These are phyloP conservation scores for Pseudogymnoascus sp. DNA, from an alignment of 2,329 filamentous ascomycete species.

Conservation along the genomic window DNA sequence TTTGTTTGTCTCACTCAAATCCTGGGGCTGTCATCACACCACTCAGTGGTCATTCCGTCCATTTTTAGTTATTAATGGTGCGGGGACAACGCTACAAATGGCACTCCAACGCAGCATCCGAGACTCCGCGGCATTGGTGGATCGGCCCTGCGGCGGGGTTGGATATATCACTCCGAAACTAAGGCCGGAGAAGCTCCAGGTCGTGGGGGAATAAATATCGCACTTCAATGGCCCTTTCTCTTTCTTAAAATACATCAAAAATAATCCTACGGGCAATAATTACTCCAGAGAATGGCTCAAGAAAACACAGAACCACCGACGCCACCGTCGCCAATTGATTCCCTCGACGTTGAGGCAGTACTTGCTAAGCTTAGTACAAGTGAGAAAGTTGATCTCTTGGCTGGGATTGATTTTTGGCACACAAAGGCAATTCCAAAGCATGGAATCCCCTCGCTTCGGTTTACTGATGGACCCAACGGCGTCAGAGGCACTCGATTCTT, in stretches of 20 bases:
- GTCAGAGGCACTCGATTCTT: slow-evolving; percentile 25
- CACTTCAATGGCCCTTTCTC: not conserved
- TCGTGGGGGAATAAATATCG: not conserved
- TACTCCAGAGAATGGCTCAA: slow-evolving; percentile 4
- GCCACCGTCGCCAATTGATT: slow-evolving; percentile 10
- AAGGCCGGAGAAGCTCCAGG: slow-evolving; percentile 6
- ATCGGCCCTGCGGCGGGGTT: not conserved
- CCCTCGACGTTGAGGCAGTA: slow-evolving; percentile 39
- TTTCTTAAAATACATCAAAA: not conserved
- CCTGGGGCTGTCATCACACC: not conserved
- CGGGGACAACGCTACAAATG: not conserved
- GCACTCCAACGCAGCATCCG: not conserved
- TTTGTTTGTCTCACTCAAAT: not conserved
- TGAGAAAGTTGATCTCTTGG: slow-evolving; percentile 44
- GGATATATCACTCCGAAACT: not conserved
- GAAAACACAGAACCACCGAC: slow-evolving; percentile 10
- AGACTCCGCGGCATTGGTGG: not conserved
- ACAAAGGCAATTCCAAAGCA: slow-evolving; percentile 21
- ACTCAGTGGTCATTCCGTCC: not conserved
- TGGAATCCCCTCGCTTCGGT: slow-evolving; percentile 22
- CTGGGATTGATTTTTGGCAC: slow-evolving; percentile 27
- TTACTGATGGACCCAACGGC: slow-evolving; percentile 27
- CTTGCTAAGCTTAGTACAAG: slow-evolving; percentile 40
- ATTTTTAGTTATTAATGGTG: not conserved
- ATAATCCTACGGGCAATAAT: not conserved